Percentiles rank a stretch among this genome's conserved stretches.
Evolutionary conservation across 495 filamentous ascomycete genomes (phyloP).

Genomic region (Annulohypoxylon stygium): DNA sequence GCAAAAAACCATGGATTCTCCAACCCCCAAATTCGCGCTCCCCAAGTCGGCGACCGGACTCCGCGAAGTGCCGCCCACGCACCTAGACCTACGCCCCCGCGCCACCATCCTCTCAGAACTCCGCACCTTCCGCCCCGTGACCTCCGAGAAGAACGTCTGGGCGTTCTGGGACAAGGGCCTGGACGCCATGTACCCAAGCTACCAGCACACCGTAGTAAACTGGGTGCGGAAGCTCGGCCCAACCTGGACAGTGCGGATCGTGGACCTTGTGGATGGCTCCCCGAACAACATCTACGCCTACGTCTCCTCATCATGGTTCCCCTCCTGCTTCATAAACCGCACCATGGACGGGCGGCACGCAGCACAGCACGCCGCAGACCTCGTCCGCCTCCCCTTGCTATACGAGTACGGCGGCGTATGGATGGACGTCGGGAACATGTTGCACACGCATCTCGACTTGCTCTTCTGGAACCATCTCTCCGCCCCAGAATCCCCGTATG

Average conservation of each 20-base stretch:
- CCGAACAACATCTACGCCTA: slow-evolving; percentile 49
- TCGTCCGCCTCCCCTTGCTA: slow-evolving; percentile 55
- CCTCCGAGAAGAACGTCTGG: slow-evolving; percentile 62
- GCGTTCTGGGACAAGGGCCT: slow-evolving; percentile 60
- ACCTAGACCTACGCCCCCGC: slow-evolving; percentile 42
- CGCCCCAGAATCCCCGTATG: slow-evolving; percentile 53
- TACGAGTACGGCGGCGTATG: slow-evolving; percentile 57
- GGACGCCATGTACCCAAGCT: slow-evolving; percentile 52
- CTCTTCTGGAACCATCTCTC: slow-evolving; percentile 58
- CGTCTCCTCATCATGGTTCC: slow-evolving; percentile 47
- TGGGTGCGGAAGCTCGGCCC: slow-evolving; percentile 52
- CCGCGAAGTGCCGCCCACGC: slow-evolving; percentile 30
- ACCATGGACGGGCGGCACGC: slow-evolving; percentile 55
- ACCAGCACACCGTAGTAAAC: slow-evolving; percentile 50
- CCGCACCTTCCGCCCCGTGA: slow-evolving; percentile 43
- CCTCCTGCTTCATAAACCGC: slow-evolving; percentile 49
- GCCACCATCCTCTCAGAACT: slow-evolving; percentile 40
- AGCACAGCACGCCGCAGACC: slow-evolving; percentile 55
- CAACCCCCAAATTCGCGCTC: slow-evolving; percentile 24
- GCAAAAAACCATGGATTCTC: background rate
- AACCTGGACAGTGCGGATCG: slow-evolving; percentile 49
- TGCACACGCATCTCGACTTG: slow-evolving; percentile 54
- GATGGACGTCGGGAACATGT: slow-evolving; percentile 57
- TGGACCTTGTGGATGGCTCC: slow-evolving; percentile 46
- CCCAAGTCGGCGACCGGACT: slow-evolving; percentile 39